Base-by-base conservation (phyloP, 139 green algal genomes). In the Ulvella scutata region DNA sequence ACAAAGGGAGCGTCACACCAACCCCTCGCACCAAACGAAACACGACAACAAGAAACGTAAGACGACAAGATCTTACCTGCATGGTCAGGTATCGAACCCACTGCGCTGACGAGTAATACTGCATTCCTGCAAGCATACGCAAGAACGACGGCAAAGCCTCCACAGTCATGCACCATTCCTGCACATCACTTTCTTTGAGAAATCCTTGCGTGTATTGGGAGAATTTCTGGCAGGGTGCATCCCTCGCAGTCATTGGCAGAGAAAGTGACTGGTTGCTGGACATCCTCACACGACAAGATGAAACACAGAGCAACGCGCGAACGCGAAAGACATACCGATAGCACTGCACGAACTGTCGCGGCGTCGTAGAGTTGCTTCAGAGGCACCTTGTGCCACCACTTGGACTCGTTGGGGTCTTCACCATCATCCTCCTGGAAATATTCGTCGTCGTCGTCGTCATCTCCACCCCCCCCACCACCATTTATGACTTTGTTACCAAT, bases 101-200 rank as follows among this genome's bases (percentile, higher is more conserved):
- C 51, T 67, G 51, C 20, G 51, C 51, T n/a, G n/a, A 36, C n/a
- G 51, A 67, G 51, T 67, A 67, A 23, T 67, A 67, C 51, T 67
- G 51, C 51, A 67, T 67, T 26, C n/a, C 31, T n/a, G 51, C 51
- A 26, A 67, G 51, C 51, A 67, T 67, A 7, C 51, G 51, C n/a
- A 67, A 26, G 51, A 67, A 67, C 4, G 51, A n/a, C 9, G 51
- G 51, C n/a, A 67, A 26, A 23, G 51, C 13, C 10, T 67, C 51
- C 51, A 67, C 51, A 26, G 51, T 67, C n/a, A 26, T 29, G 20
- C 51, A 67, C 51, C 51, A 67, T 23, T 67, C 51, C 51, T 67
- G 1, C 51, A 67, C 2, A 26, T n/a, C n/a, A n/a, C n/a, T n/a
- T n/a, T n/a, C n/a, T n/a, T n/a, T n/a, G n/a, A n/a, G n/a, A n/a